Percentiles rank a stretch among this genome's conserved stretches.
Evolutionary conservation across 768 basidiomycete species (phyloP).

Genomic region (Russula compacta): DNA sequence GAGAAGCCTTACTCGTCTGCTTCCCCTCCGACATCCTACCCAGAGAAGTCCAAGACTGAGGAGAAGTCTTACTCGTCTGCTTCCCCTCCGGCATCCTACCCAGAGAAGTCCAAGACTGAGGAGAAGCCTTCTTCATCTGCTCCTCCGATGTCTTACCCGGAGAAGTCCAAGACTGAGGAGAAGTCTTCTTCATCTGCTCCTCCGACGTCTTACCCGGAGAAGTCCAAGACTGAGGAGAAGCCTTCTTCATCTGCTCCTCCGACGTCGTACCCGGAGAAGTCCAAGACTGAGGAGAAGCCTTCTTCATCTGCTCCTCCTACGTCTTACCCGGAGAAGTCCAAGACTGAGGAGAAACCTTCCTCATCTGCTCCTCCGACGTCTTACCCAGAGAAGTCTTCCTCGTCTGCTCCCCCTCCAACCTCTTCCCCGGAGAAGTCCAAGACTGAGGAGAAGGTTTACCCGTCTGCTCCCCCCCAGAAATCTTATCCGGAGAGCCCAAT

Average conservation of each 20-base stretch:
- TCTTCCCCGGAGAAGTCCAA: neutral
- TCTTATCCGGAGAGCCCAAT: too few species aligned
- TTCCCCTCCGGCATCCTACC: neutral
- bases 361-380: neutral
- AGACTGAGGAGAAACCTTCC: neutral
- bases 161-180: too few species aligned
- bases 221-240: too few species aligned
- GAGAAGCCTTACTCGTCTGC: neutral
- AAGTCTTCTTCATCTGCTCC: too few species aligned
- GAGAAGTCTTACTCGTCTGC: neutral
- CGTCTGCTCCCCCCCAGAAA: neutral
- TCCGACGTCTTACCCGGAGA: too few species aligned
- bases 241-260: too few species aligned
- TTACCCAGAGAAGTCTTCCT: neutral
- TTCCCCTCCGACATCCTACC: neutral
- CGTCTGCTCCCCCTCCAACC: neutral
- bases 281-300: neutral
- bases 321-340: neutral
- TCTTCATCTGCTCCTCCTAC: neutral
- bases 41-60: neutral
- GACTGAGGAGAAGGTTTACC: neutral
- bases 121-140: neutral
- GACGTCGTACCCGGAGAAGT: neutral
- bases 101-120: neutral
- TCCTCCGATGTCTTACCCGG: too few species aligned